These are phyloP conservation scores for Colletotrichum chrysophilum DNA, from an alignment of 2,329 filamentous ascomycete genomes.

Conservation along the genomic window DNA sequence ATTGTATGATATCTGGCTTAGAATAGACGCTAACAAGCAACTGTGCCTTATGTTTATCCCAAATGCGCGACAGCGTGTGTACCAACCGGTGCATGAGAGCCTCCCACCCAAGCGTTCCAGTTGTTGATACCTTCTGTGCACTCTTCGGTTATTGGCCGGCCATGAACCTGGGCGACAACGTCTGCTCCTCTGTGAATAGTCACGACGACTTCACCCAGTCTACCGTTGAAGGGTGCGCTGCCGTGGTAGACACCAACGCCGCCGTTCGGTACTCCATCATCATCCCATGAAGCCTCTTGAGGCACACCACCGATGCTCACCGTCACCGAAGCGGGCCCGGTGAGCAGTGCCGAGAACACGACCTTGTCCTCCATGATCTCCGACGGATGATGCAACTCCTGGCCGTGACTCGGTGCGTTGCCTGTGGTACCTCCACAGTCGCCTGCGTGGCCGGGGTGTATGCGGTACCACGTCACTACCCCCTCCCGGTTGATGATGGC, in stretches of 20 bases:
- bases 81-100: background rate
- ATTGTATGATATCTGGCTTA: slow-evolving; percentile 13
- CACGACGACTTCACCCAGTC: slow-evolving; percentile 29
- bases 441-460: slow-evolving; percentile 23
- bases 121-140: slow-evolving; percentile 19
- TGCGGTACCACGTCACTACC: slow-evolving; percentile 32
- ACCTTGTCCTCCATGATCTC: slow-evolving; percentile 25
- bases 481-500: slow-evolving; percentile 29
- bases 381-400: slow-evolving; percentile 25
- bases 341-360: slow-evolving; percentile 31
- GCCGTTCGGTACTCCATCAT: slow-evolving; percentile 25
- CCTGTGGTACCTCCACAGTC: slow-evolving; percentile 29
- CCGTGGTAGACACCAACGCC: slow-evolving; percentile 36
- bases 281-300: slow-evolving; percentile 23
- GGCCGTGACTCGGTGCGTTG: slow-evolving; percentile 30
- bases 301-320: slow-evolving; percentile 32
- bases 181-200: slow-evolving; percentile 1
- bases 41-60: background rate
- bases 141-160: slow-evolving; percentile 10
- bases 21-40: background rate
- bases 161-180: slow-evolving; percentile 5
- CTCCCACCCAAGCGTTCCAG: slow-evolving; percentile 23
- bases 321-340: slow-evolving; percentile 24
- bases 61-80: slow-evolving; percentile 8
- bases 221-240: slow-evolving; percentile 26